Evolutionary conservation across 768 basidiomycete species (phyloP).

Genomic region (Cantharellus anzutake): DNA sequence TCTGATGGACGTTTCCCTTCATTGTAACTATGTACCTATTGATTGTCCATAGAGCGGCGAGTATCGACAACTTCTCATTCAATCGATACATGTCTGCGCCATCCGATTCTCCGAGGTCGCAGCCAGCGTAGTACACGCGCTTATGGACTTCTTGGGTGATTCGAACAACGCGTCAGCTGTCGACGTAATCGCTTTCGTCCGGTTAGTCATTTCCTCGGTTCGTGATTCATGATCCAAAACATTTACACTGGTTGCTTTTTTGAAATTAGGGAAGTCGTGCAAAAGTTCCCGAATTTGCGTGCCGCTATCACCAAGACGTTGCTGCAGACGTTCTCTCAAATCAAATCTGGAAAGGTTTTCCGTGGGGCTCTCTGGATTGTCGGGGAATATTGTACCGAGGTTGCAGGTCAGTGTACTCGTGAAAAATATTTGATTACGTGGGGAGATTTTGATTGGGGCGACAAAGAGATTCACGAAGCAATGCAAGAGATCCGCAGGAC

Average conservation of each 20-base stretch:
- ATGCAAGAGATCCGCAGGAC: constrained; percentile 69
- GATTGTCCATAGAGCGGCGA: constrained; percentile 51
- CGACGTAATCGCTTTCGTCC: constrained; percentile 79
- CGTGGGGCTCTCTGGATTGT: constrained; percentile 94
- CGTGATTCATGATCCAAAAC: neutral
- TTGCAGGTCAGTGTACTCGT: constrained; percentile 21
- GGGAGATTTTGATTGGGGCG: neutral
- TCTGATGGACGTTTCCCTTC: neutral
- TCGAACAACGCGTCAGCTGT: constrained; percentile 87
- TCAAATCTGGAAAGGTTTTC: constrained; percentile 94
- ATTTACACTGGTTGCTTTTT: neutral
- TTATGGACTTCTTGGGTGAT: constrained; percentile 90
- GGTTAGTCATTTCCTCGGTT: constrained; percentile 24
- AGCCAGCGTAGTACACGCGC: constrained; percentile 79
- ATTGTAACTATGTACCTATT: neutral
- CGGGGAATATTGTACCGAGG: constrained; percentile 69
- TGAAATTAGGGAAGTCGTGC: constrained; percentile 64
- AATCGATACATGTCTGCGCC: constrained; percentile 91
- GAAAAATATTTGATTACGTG: neutral
- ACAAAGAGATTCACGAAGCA: constrained; percentile 41
- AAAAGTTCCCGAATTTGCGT: constrained; percentile 86
- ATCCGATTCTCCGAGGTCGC: constrained; percentile 96
- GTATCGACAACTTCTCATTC: constrained; percentile 89
- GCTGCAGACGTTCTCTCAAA: constrained; percentile 56
- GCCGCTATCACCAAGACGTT: constrained; percentile 71